These are phyloP conservation scores for Aphanomyces euteiches DNA, from an alignment of 352 stramenopile species.

Conservation along the genomic window DNA sequence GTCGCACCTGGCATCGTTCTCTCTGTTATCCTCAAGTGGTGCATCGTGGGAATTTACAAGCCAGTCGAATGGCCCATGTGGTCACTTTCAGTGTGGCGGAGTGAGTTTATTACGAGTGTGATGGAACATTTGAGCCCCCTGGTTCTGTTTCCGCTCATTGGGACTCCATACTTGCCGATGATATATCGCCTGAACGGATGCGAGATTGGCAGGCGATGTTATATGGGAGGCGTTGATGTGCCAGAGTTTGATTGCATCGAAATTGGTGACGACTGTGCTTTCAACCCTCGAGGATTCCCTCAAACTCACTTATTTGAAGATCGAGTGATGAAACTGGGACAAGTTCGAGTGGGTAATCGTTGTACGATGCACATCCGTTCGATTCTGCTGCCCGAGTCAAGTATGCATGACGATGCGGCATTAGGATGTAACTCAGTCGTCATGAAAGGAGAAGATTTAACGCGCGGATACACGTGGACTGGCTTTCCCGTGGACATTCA, in stretches of 20 bases:
- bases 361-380: conserved; percentile 6
- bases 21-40: conserved; percentile 1
- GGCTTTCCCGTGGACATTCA: conserved; percentile 7
- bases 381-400: background rate
- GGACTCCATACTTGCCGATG: conserved; percentile 1
- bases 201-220: conserved; percentile 3
- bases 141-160: background rate
- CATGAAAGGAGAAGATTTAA: conserved; percentile 12
- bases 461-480: background rate
- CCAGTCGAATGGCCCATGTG: background rate
- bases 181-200: background rate
- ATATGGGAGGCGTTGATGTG: conserved; percentile 3
- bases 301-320: conserved; percentile 20
- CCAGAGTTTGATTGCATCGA: conserved; percentile 8
- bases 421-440: conserved; percentile 7
- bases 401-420: background rate
- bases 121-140: background rate
- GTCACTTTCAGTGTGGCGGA: background rate
- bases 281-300: conserved; percentile 8
- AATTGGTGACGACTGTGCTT: background rate
- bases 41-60: background rate
- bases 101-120: conserved; percentile 11
- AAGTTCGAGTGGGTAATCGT: background rate
- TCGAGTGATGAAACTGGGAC: conserved; percentile 8
- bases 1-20: background rate